Percentiles rank a stretch among this genome's conserved stretches.
phyloP scores from a whole-genome alignment of 2,329 filamentous ascomycete genomes.

The Cladosporium sp. region DNA sequence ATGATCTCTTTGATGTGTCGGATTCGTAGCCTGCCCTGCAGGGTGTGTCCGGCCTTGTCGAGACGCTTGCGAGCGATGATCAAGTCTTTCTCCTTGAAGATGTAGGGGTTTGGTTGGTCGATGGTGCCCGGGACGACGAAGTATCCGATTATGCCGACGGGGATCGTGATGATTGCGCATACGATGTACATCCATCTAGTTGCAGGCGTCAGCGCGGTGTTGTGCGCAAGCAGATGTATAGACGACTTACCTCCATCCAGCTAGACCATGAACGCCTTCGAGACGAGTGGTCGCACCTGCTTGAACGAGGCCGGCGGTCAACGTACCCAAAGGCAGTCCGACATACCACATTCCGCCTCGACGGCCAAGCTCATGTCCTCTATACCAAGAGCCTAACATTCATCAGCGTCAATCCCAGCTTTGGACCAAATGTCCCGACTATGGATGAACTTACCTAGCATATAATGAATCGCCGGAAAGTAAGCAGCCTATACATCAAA shows the following conservation, averaged over 20 bases:
- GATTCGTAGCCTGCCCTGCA: slow-evolving; percentile 32
- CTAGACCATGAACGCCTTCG: slow-evolving; percentile 39
- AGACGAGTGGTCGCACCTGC: slow-evolving; percentile 48
- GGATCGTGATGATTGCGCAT: slow-evolving; percentile 54
- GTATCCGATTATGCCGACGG: slow-evolving; percentile 53
- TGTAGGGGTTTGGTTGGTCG: slow-evolving; percentile 52
- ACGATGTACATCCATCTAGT: slow-evolving; percentile 51
- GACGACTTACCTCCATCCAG: slow-evolving; percentile 54
- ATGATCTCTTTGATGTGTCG: slow-evolving; percentile 38
- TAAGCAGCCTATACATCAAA: slow-evolving; percentile 12
- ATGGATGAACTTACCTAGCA: slow-evolving; percentile 1
- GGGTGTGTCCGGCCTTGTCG: slow-evolving; percentile 37
- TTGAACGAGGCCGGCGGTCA: slow-evolving; percentile 57
- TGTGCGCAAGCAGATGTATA: slow-evolving; percentile 53
- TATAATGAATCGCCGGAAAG: slow-evolving; percentile 25
- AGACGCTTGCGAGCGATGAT: slow-evolving; percentile 45
- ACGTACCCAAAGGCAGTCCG: slow-evolving; percentile 52
- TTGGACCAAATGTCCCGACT: not conserved
- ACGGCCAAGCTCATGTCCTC: slow-evolving; percentile 46
- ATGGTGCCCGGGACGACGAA: slow-evolving; percentile 53
- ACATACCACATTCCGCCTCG: slow-evolving; percentile 56
- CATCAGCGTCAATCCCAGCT: not conserved
- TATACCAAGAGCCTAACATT: slow-evolving; percentile 20
- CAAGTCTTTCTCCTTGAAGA: slow-evolving; percentile 27
- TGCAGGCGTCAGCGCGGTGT: slow-evolving; percentile 38